Percentiles rank a stretch among this genome's conserved stretches.
These are phyloP conservation scores for Mycena leptocephala DNA, from an alignment of 768 basidiomycete genomes.

Conservation along the genomic window DNA sequence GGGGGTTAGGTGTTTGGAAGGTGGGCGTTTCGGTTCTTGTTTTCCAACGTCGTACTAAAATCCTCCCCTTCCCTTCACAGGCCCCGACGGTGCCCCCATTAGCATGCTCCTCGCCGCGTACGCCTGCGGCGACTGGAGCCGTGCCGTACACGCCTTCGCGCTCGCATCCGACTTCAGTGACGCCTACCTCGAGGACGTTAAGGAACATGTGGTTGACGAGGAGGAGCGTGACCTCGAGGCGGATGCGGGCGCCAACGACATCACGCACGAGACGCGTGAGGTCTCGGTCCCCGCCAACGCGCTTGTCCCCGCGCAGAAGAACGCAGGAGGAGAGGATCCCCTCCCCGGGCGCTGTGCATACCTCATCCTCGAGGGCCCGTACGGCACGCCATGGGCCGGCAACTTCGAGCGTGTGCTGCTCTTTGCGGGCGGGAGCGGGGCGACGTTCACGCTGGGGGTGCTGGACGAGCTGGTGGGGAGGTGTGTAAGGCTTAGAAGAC, in stretches of 20 bases:
- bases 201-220: too few species aligned
- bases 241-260: neutral
- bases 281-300: neutral
- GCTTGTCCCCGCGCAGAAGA: too few species aligned
- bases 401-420: constrained; percentile 81
- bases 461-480: constrained; percentile 88
- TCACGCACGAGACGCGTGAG: constrained; percentile 38
- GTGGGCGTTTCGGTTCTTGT: too few species aligned
- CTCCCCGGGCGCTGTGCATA: constrained; percentile 56
- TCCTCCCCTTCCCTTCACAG: too few species aligned
- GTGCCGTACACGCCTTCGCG: constrained; percentile 55
- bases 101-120: constrained; percentile 71
- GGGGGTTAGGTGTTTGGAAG: constrained; percentile 2
- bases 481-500: constrained; percentile 64
- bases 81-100: constrained; percentile 35
- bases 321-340: neutral
- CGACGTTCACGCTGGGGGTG: constrained; percentile 86
- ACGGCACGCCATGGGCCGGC: constrained; percentile 83
- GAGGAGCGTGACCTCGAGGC: constrained; percentile 42
- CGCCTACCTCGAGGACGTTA: too few species aligned
- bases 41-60: too few species aligned
- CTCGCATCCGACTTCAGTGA: constrained; percentile 22
- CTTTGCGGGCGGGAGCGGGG: constrained; percentile 88
- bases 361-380: constrained; percentile 91
- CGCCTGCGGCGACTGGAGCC: constrained; percentile 73